Percentiles rank a stretch among this genome's conserved stretches.
phyloP scores from a whole-genome alignment of 805 yeast genomes.

The Yarrowia porcina region DNA sequence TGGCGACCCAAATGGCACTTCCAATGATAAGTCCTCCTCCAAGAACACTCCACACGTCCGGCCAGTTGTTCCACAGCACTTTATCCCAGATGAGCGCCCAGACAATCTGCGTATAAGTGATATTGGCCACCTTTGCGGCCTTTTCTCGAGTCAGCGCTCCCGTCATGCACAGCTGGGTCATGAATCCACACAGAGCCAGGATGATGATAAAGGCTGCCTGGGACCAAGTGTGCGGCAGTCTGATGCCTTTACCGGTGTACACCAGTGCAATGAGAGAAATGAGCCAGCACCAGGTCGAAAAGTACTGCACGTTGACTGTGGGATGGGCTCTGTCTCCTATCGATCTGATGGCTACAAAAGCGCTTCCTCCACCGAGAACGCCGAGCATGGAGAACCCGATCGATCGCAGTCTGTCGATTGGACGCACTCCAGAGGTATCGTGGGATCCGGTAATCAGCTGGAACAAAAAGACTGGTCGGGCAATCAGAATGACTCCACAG shows the following conservation, averaged over 20 bases:
- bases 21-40: conserved; percentile 69
- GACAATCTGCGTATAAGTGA: conserved; percentile 72
- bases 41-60: conserved; percentile 60
- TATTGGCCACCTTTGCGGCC: conserved; percentile 72
- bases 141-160: conserved; percentile 79
- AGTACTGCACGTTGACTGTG: conserved; percentile 70
- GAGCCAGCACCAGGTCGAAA: conserved; percentile 58
- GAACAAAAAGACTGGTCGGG: conserved; percentile 73
- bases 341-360: conserved; percentile 66
- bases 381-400: conserved; percentile 62
- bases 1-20: conserved; percentile 54
- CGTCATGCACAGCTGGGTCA: conserved; percentile 74
- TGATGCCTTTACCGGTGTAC: conserved; percentile 41
- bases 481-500: conserved; percentile 73
- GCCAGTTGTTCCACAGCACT: conserved; percentile 67
- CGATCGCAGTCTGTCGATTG: conserved; percentile 56
- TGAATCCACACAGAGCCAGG: conserved; percentile 75
- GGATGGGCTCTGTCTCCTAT: conserved; percentile 82
- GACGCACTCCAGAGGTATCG: conserved; percentile 37
- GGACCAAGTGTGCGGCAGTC: conserved; percentile 53
- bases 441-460: conserved; percentile 38
- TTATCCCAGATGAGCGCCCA: conserved; percentile 77
- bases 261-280: conserved; percentile 53
- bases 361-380: conserved; percentile 64
- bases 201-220: conserved; percentile 65